Base-by-base conservation (phyloP, 1,284 basidiomycete species). In the Cystobasidium pallidum region DNA sequence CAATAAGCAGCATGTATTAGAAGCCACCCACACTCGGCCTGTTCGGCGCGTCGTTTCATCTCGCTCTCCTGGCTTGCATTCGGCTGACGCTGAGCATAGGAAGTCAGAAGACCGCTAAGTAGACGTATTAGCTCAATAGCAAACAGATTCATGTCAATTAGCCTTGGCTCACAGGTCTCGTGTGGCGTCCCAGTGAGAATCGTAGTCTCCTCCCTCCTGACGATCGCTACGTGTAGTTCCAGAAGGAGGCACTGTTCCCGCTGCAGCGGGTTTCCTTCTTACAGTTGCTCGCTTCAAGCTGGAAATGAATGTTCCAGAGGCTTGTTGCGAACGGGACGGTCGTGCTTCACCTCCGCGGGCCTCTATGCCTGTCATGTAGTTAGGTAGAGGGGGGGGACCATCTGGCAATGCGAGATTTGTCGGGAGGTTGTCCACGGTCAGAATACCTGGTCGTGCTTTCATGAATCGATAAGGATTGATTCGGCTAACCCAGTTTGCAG, bases 391-490 rank as follows among this genome's bases (percentile, higher is more conserved):
- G 0, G 86, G 84, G 80, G 90, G 89, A 80, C 89, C 88, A 83
- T 91, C 87, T 0, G 89, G 89, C 15, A 91, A 83, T 26, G 91
- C 86, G 30, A 91, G 83, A 74, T 87, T 88, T 3, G 88, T 86
- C 7, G 90, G 88, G 32, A 91, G 81, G 66, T 86, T 86, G 71
- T 88, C 87, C 6, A 90, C 88, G 64, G 86, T 87, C 71, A 89
- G 85, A 0, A 88, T 87, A 75, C 89, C 88, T n/a, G 89, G 43
- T 41, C 87, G 87, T 0, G 89, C 86, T 75, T 85, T 86, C 68
- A 93, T 82, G 85, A 89, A 90, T 21, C 89, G 86, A 81, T 98
- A 98, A 0, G 94, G 95, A 79, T 98, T 97, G 43, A 94, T 81
- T 61, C 84, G 84, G 66, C 88, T 86, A 51, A 92, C 80, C 92